Evolutionary conservation across 257 asterid genomes (phyloP), one percentile per base, ranked within the genome.

Genomic region (Nicotiana attenuata): DNA sequence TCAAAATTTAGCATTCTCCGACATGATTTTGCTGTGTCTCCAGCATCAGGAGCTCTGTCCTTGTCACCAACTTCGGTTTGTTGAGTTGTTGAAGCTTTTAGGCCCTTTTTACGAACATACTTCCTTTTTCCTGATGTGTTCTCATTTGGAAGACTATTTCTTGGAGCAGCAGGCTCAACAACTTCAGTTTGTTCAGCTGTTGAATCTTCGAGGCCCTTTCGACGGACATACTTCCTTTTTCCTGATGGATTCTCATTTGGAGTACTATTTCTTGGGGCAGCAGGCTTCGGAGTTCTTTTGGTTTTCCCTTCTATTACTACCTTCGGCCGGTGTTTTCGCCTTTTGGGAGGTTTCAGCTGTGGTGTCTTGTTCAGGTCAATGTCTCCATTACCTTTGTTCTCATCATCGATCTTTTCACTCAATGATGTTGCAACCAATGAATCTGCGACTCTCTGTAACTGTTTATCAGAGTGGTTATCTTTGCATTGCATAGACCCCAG

Each of bases 281-380:
- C 84, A 81, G 93, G 78, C 85, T 88, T 94, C 10, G 91, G 92
- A 19, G 87, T 81, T 85, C 91, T 87, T 85, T 90, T 93, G 80
- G 91, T 87, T 88, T 96, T 90, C 83, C 91, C 93, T 90, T 94
- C 98, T 38, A 83, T 87, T 6, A 94, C 88, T 56, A 96, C 99
- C 89, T 96, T 96, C 1, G 99, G 98, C 65, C 97, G 86, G 87
- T 92, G 97, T 86, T 96, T 96, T 82, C 89, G 91, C 85, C 97
- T 92, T 86, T 84, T 94, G 60, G 92, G 97, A 52, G 93, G 56
- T 83, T 86, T 94, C 55, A 75, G 90, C 67, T 82, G 89, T 66
- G 97, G 99, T 13, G 98, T 92, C 87, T 87, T 87, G 91, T 90
- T 93, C 60, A 88, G 88, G 86, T 93, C 96, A 66, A 92, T 90